These are phyloP conservation scores for Fistulina hepatica DNA, from an alignment of 1,284 basidiomycete genomes.

Conservation along the genomic window DNA sequence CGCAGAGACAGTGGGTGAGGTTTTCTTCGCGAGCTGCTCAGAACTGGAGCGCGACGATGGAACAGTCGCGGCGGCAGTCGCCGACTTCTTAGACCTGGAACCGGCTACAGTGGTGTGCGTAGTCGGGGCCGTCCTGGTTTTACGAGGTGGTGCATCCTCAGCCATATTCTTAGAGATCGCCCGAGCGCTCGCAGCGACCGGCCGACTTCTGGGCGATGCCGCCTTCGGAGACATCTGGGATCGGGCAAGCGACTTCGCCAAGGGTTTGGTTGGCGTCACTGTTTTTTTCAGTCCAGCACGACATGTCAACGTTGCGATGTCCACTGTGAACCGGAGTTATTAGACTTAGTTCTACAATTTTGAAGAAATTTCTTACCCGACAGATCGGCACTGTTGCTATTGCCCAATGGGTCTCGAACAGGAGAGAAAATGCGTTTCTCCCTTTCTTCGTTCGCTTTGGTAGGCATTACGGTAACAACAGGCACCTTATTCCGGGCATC, in stretches of 20 bases:
- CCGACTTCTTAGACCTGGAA: conserved; percentile 14
- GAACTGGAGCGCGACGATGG: too few relatives aligned
- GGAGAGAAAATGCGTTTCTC: conserved; percentile 27
- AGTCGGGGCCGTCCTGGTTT: conserved; percentile 18
- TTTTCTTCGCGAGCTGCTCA: too few relatives aligned
- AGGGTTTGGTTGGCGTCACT: background rate
- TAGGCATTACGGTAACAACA: background rate
- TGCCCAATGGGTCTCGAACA: conserved; percentile 32
- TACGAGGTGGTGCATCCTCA: too few relatives aligned
- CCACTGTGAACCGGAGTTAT: background rate
- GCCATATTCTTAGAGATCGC: too few relatives aligned
- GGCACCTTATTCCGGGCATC: background rate
- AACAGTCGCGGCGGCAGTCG: too few relatives aligned
- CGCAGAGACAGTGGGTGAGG: too few relatives aligned
- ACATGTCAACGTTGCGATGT: conserved; percentile 2
- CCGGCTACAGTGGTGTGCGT: conserved; percentile 15
- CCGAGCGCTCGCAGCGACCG: too few relatives aligned
- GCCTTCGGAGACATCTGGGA: conserved; percentile 1
- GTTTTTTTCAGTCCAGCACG: background rate
- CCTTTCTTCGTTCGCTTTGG: conserved; percentile 3
- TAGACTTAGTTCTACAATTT: conserved; percentile 11
- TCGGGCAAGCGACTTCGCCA: background rate
- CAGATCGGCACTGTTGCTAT: conserved; percentile 23
- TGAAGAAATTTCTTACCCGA: conserved; percentile 19
- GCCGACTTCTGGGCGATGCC: too few relatives aligned